Percentiles rank a stretch among this genome's conserved stretches.
These are phyloP conservation scores for Colletotrichum zoysiae DNA, from an alignment of 2,329 filamentous ascomycete species.

Conservation along the genomic window DNA sequence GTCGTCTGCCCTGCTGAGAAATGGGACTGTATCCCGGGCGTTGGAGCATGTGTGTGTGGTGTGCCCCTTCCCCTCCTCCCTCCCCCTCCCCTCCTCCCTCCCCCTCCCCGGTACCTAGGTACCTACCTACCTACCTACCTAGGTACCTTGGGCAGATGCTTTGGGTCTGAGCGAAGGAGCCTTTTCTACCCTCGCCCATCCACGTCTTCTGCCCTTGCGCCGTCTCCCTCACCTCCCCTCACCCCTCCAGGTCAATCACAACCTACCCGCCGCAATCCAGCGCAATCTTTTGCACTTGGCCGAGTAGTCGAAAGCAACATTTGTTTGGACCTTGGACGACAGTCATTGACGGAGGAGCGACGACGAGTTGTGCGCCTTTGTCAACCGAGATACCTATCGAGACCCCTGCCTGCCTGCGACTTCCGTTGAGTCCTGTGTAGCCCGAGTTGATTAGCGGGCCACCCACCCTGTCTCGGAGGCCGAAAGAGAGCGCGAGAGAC, in stretches of 20 bases:
- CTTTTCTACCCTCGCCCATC: slow-evolving; percentile 42
- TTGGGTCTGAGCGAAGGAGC: slow-evolving; percentile 36
- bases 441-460: slow-evolving; percentile 36
- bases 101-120: slow-evolving; percentile 23
- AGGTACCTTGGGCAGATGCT: slow-evolving; percentile 21
- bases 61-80: background rate
- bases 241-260: slow-evolving; percentile 35
- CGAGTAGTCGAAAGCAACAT: slow-evolving; percentile 29
- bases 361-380: slow-evolving; percentile 17
- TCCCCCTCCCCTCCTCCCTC: background rate
- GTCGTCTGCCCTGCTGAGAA: slow-evolving; percentile 38
- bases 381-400: slow-evolving; percentile 3
- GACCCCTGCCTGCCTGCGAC: slow-evolving; percentile 12
- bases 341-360: slow-evolving; percentile 35
- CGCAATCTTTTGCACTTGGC: slow-evolving; percentile 37
- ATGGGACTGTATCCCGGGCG: slow-evolving; percentile 34
- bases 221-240: slow-evolving; percentile 27
- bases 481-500: slow-evolving; percentile 20
- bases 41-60: slow-evolving; percentile 26
- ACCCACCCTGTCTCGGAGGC: slow-evolving; percentile 33
- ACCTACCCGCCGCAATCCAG: slow-evolving; percentile 33
- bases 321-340: slow-evolving; percentile 34
- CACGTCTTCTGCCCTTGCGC: slow-evolving; percentile 22
- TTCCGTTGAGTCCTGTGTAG: slow-evolving; percentile 29
- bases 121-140: slow-evolving; percentile 18